These are phyloP conservation scores for Sclerotinia minor DNA, from an alignment of 2,329 filamentous ascomycete genomes.

Conservation along the genomic window DNA sequence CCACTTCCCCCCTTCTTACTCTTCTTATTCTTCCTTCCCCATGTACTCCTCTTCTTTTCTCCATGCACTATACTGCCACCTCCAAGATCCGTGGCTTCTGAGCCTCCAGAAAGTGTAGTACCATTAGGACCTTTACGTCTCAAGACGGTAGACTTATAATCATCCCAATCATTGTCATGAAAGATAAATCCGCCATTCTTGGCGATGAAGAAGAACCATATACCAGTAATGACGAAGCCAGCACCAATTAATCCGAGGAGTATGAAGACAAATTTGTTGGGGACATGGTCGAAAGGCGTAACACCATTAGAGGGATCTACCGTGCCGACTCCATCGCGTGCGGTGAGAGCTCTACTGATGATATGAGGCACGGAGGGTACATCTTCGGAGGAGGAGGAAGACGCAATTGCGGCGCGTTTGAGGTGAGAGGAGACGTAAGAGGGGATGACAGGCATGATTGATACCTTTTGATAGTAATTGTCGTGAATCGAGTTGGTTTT, in stretches of 20 bases:
- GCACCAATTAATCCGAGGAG: constrained; percentile 83
- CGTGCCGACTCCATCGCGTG: constrained; percentile 26
- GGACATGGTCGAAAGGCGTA: constrained; percentile 52
- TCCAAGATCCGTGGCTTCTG: constrained; percentile 79
- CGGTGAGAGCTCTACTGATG: constrained; percentile 20
- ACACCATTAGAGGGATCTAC: constrained; percentile 49
- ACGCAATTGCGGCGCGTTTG: constrained; percentile 27
- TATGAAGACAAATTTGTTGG: constrained; percentile 72
- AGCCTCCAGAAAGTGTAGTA: constrained; percentile 78
- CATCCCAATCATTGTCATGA: constrained; percentile 86
- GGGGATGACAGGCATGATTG: constrained; percentile 38
- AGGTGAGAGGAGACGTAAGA: constrained; percentile 34
- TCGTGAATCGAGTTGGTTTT: background rate
- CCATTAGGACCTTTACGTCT: constrained; percentile 87
- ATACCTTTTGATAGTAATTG: background rate
- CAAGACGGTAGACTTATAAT: constrained; percentile 94
- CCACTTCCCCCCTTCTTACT: constrained; percentile 33
- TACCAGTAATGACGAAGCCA: constrained; percentile 68
- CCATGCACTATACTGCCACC: constrained; percentile 80
- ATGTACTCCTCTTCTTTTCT: constrained; percentile 52
- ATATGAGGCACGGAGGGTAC: background rate
- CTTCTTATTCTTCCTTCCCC: constrained; percentile 45
- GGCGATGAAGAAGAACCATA: constrained; percentile 99
- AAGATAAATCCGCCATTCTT: constrained; percentile 94
- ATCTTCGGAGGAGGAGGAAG: constrained; percentile 19